A percentile compares a stretch with the other conserved stretches of the same genome.
phyloP scores from a whole-genome alignment of 192 early-diverging fungal genomes.

The Coemansia sp. region DNA sequence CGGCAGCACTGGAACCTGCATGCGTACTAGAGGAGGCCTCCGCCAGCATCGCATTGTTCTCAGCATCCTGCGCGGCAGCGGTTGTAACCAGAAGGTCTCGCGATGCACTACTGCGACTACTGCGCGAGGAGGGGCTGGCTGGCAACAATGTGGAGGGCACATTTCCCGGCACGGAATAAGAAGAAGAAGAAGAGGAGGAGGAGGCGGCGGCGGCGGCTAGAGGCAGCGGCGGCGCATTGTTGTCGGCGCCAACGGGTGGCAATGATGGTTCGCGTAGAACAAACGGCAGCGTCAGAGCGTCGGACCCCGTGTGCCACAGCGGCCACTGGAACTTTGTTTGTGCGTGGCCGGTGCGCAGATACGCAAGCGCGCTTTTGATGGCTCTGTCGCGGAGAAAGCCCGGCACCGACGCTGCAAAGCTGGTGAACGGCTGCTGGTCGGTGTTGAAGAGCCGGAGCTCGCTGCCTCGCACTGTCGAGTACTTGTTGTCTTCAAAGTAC shows the following conservation, averaged over 20 bases:
- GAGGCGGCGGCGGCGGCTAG: conserved; percentile 1
- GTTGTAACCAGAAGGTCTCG: background rate
- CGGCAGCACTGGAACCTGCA: conserved; percentile 11
- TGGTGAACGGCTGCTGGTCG: conserved; percentile 39
- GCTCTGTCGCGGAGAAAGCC: conserved; percentile 41
- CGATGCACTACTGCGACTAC: background rate
- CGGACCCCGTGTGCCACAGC: conserved; percentile 45
- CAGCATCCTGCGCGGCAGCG: background rate
- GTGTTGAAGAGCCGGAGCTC: conserved; percentile 45
- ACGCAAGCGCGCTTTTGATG: conserved; percentile 41
- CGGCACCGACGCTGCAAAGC: conserved; percentile 39
- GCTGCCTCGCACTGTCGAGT: conserved; percentile 47
- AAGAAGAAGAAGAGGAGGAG: conserved; percentile 1
- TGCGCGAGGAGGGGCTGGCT: background rate
- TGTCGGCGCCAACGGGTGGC: background rate
- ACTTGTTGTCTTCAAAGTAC: conserved; percentile 58
- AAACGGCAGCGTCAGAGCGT: conserved; percentile 40
- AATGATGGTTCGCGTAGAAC: conserved; percentile 7
- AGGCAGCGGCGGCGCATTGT: background rate
- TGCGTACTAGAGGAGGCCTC: background rate
- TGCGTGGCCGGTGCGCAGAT: conserved; percentile 38
- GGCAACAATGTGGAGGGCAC: background rate
- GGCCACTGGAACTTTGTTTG: conserved; percentile 49
- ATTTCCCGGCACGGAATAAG: background rate
- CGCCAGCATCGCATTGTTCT: background rate